Base-by-base conservation (phyloP, 345 rosid genomes). In the Brassica napus region DNA sequence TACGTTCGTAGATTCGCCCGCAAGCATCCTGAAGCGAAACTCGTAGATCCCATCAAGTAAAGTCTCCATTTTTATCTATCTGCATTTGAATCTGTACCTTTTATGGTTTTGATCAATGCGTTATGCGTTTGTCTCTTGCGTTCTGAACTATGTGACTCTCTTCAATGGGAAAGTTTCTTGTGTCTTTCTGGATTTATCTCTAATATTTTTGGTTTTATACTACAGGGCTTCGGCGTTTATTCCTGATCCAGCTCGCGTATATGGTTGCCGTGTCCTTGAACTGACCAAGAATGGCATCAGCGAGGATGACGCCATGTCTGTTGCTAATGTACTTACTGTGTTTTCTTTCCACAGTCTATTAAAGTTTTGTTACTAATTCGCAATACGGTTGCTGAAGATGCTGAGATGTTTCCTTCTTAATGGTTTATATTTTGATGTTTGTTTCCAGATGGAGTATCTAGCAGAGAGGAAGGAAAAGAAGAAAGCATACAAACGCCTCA, bases 241-340 rank as follows among this genome's bases (percentile, higher is more conserved):
- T 21, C 96, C 95, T 4, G 93, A 93, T 77, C 93, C 91, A 11
- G 96, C 97, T 14, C 96, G 96, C 44, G 54, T 88, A 7, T 93
- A 85, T 65, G 96, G 89, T 73, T 75, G 79, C 68, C 96, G 94
- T 12, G 91, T 95, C 47, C 89, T 93, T 77, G 85, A 90, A 80
- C 74, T 95, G 88, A 93, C 87, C 74, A 87, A 90, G 77, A 86
- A 87, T 7, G 99, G 99, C 76, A 89, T 93, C 73, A 42, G 69
- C 2, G 94, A 89, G 82, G 89, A 85, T 74, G 87, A 90, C 71
- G 99, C 98, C 32, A 86, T 91, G 86, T 81, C 90, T 1, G 77
- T 89, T 1, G 97, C 98, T 47, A 89, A 93, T 83, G 99, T 93
- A 83, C 18, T 49, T 93, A 83, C 18, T 49, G 87, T 80, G 68